phyloP scores from a whole-genome alignment of 1,139 yeast species.

The Fermentozyma sake region DNA sequence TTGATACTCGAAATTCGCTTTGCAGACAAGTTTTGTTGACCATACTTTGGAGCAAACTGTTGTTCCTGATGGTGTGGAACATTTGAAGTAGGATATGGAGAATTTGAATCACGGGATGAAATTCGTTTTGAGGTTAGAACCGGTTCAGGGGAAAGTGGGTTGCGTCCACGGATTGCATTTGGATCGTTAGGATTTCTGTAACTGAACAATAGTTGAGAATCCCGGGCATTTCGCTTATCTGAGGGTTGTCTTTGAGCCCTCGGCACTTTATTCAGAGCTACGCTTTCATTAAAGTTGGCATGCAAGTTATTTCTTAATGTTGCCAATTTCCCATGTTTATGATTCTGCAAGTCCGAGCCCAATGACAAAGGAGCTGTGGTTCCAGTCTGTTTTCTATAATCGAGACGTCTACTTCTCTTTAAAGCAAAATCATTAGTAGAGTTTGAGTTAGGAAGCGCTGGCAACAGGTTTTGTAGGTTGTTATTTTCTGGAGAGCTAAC shows the following conservation, averaged over 20 bases:
- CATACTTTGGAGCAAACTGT: conserved; percentile 10
- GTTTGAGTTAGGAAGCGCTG: conserved; percentile 1
- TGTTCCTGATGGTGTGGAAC: conserved; percentile 12
- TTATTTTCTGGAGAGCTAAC: too few relatives aligned
- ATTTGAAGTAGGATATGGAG: conserved; percentile 19
- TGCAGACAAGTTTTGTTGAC: conserved; percentile 8
- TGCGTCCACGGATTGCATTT: background rate
- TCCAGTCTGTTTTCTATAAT: conserved; percentile 29
- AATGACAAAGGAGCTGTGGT: conserved; percentile 8
- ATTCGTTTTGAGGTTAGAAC: conserved; percentile 1
- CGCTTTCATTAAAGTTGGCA: conserved; percentile 9
- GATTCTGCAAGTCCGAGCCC: conserved; percentile 28
- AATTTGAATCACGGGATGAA: conserved; percentile 7
- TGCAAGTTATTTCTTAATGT: conserved; percentile 28
- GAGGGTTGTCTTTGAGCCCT: conserved; percentile 2
- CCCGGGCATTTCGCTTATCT: conserved; percentile 16
- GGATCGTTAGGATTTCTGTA: conserved; percentile 22
- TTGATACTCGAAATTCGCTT: conserved; percentile 10
- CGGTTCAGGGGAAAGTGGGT: conserved; percentile 1
- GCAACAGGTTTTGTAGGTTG: conserved; percentile 5
- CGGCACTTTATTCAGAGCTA: conserved; percentile 1
- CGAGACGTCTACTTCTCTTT: conserved; percentile 39
- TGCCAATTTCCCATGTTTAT: conserved; percentile 29
- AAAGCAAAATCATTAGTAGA: conserved; percentile 26
- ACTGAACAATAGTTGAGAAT: conserved; percentile 31